Conservation (phyloP, 1,284 basidiomycete genomes). For the Malassezia arunalokei region DNA sequence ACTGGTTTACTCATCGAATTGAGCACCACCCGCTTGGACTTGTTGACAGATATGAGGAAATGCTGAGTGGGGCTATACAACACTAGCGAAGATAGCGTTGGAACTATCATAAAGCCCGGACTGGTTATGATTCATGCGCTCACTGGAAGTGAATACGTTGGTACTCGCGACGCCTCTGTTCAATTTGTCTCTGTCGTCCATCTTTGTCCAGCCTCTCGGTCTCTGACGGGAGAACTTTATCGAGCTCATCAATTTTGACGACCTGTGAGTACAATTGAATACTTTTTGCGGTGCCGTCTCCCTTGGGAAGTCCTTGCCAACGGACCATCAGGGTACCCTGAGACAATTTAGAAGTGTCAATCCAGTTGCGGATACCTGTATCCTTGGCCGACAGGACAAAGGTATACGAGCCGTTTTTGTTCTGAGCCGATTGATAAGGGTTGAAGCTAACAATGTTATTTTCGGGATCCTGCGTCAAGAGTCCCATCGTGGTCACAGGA, state of each 20-base stretch:
- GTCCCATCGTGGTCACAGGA: constrained; percentile 6
- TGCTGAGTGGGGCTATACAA: too few species aligned
- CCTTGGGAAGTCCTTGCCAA: constrained; percentile 12
- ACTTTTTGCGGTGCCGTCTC: constrained; percentile 1
- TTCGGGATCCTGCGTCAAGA: constrained; percentile 6
- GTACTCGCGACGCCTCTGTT: constrained; percentile 3
- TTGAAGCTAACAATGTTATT: constrained; percentile 12
- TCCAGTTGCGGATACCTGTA: constrained; percentile 10
- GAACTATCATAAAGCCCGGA: too few species aligned
- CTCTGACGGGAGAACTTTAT: not conserved
- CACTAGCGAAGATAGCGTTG: too few species aligned
- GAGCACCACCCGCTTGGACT: too few species aligned
- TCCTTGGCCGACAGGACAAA: constrained; percentile 12
- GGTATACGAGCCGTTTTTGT: constrained; percentile 14
- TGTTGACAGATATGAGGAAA: too few species aligned
- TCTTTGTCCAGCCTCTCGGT: not conserved
- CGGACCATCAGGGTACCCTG: constrained; percentile 14
- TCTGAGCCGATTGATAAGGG: constrained; percentile 8
- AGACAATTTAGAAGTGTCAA: constrained; percentile 3
- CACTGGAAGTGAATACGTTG: constrained; percentile 10
- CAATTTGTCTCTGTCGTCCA: constrained; percentile 6
- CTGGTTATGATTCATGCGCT: not conserved
- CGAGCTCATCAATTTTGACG: constrained; percentile 1
- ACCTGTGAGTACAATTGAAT: not conserved
- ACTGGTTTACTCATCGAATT: too few species aligned